Conservation (phyloP, 352 stramenopile genomes). For the Albugo laibachii region DNA sequence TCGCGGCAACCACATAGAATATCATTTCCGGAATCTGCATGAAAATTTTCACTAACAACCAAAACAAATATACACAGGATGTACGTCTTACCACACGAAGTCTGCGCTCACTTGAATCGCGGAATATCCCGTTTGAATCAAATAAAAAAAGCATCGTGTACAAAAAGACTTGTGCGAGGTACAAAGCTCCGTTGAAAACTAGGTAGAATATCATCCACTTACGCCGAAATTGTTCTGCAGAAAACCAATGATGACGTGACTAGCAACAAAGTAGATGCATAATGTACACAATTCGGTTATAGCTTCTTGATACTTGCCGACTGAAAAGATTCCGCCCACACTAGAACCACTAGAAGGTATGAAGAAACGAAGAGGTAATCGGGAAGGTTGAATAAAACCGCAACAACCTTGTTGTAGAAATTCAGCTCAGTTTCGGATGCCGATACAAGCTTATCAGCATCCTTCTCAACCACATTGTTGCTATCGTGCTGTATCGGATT, state of each 20-base stretch:
- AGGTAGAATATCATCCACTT: slow-evolving; percentile 86
- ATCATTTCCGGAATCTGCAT: slow-evolving; percentile 50
- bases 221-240: slow-evolving; percentile 52
- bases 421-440: slow-evolving; percentile 33
- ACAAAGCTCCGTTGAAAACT: slow-evolving; percentile 80
- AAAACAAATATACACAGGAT: not conserved
- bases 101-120: slow-evolving; percentile 35
- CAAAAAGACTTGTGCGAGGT: slow-evolving; percentile 73
- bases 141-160: slow-evolving; percentile 80
- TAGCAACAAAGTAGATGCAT: slow-evolving; percentile 8
- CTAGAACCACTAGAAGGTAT: slow-evolving; percentile 78
- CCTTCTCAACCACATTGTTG: too few species aligned
- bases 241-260: slow-evolving; percentile 83
- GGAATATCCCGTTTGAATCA: slow-evolving; percentile 62
- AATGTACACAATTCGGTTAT: not conserved
- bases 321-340: slow-evolving; percentile 82
- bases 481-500: slow-evolving; percentile 8
- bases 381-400: slow-evolving; percentile 83
- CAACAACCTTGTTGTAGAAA: slow-evolving; percentile 82
- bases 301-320: slow-evolving; percentile 20
- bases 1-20: slow-evolving; percentile 64
- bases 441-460: not conserved
- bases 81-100: not conserved
- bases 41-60: not conserved
- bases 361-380: slow-evolving; percentile 84